These are phyloP conservation scores for Mortierella sp. DNA, from an alignment of 371 early-diverging fungal species.

Conservation along the genomic window DNA sequence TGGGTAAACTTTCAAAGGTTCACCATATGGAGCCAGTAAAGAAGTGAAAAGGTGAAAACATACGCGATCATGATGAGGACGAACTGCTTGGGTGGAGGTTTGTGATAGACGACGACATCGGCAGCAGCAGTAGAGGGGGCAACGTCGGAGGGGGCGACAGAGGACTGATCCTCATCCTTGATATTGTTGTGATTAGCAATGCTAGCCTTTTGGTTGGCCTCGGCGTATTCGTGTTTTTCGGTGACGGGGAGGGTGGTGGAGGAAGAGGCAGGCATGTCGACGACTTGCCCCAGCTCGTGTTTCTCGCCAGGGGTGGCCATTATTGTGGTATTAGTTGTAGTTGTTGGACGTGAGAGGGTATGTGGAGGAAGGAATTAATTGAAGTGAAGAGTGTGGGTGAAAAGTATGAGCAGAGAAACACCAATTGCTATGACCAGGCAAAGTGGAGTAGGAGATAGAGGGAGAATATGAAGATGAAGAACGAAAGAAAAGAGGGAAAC, in stretches of 20 bases:
- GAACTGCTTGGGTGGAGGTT: slow-evolving; percentile 38
- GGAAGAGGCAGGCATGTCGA: neutral
- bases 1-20: neutral
- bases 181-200: neutral
- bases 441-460: neutral
- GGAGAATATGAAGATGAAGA: neutral
- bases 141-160: slow-evolving; percentile 27
- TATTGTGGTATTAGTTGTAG: neutral
- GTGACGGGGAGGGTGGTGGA: slow-evolving; percentile 10
- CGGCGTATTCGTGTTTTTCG: neutral
- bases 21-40: slow-evolving; percentile 56
- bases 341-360: neutral
- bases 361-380: neutral
- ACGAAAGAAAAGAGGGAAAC: neutral
- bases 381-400: neutral
- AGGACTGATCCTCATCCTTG: slow-evolving; percentile 22
- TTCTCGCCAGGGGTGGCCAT: slow-evolving; percentile 11
- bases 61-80: slow-evolving; percentile 47
- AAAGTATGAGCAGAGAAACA: neutral
- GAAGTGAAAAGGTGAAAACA: slow-evolving; percentile 40
- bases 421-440: neutral
- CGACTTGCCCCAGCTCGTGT: neutral
- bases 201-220: neutral
- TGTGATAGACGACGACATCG: slow-evolving; percentile 22
- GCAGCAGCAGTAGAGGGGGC: slow-evolving; percentile 4